Percentiles rank a stretch among this genome's conserved stretches.
Evolutionary conservation across 108 stramenopile species (phyloP).

Genomic region (Nitzschia sp.): DNA sequence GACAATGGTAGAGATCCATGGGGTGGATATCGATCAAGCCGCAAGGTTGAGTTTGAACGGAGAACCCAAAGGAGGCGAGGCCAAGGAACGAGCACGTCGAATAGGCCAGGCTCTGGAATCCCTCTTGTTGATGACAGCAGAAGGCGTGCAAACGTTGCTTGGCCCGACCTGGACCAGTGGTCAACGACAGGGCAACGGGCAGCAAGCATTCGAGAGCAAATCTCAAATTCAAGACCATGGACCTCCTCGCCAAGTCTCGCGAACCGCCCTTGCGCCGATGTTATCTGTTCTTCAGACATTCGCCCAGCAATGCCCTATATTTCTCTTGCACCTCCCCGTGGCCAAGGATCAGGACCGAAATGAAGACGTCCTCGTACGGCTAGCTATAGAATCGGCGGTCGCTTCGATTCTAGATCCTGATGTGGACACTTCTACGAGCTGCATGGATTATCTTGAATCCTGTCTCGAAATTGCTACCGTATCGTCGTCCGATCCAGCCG

Average conservation of each 20-base stretch:
- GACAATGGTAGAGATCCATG: neutral
- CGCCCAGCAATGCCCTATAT: conserved; percentile 17
- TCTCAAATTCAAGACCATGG: neutral
- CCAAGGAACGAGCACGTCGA: neutral
- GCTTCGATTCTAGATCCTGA: conserved; percentile 24
- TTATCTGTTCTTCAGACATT: conserved; percentile 20
- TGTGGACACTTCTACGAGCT: neutral
- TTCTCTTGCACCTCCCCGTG: conserved; percentile 21
- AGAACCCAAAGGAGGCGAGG: neutral
- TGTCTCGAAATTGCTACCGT: neutral
- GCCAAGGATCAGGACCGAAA: conserved; percentile 3
- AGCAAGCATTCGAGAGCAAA: conserved; percentile 35
- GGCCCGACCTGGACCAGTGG: conserved; percentile 18
- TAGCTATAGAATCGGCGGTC: conserved; percentile 25
- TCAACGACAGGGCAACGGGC: conserved; percentile 34
- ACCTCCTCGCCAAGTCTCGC: neutral
- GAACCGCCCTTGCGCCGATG: conserved; percentile 9
- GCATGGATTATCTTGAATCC: conserved; percentile 22
- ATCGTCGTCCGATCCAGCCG: neutral
- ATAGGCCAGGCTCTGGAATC: conserved; percentile 9
- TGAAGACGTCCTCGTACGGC: conserved; percentile 14
- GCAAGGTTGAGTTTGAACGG: neutral
- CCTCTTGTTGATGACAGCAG: conserved; percentile 14
- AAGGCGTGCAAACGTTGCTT: conserved; percentile 8
- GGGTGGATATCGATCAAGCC: neutral